Base-by-base conservation (phyloP, 345 rosid genomes). In the Ceriops zippeliana region DNA sequence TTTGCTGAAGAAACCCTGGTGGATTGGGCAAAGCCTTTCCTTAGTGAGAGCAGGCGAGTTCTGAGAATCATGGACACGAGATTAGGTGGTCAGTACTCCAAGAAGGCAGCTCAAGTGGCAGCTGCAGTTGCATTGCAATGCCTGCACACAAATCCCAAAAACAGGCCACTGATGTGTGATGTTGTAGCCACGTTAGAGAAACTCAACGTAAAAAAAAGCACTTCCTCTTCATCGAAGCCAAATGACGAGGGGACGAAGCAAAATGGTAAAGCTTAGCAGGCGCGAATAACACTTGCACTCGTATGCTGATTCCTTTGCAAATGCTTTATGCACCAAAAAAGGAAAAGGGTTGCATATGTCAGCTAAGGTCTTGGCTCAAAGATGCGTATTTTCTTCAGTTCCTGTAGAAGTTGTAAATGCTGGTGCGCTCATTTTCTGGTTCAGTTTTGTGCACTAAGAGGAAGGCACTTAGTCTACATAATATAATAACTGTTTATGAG, bases 11-110 rank as follows among this genome's bases (percentile, higher is more conserved):
- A 87, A 66, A 81, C 86, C 58, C 83, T 90, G 7, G 96, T 87
- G 69, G 92, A 90, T 37, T 92, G 98, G 98, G 90, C 96, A 1
- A 83, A 71, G 70, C 96, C 96, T 11, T 92, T 84, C 80, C 75
- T 92, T 69, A 78, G 67, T 15, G 88, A 90, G 72, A 78, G 69
- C 68, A 80, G 85, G 71, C 83, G 86, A 71, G 83, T 90, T 61
- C 66, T 85, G 72, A 78, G 96, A 73, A 87, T 92, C 73, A 88
- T 92, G 98, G 98, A 90, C 79, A 87, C 91, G 3, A 85, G 86
- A 71, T 81, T 92, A 68, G 91, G 84, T 4, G 98, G 96, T 54
- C 96, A 90, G 75, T 92, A 92, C 83, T 84, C 92, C 56, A 87
- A 86, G 81, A 88, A 87, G 83, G 93, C 73, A 60, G 96, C 96